Percentiles rank a stretch among this genome's conserved stretches.
Evolutionary conservation across 768 basidiomycete genomes (phyloP).

Genomic region (Rhodosporidiobolus sp.): DNA sequence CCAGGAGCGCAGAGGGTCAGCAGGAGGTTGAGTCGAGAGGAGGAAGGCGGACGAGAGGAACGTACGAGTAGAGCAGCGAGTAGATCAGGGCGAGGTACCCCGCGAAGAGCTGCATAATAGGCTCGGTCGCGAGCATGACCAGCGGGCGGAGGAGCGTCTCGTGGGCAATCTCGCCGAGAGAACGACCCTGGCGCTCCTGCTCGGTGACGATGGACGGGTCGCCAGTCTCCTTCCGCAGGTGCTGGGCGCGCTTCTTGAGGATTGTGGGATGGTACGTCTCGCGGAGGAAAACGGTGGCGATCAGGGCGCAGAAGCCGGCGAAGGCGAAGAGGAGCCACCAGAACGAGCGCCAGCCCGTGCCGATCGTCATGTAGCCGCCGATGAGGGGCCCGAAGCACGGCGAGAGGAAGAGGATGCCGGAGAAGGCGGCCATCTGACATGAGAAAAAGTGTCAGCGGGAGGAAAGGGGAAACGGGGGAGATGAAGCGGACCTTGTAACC

Average conservation of each 20-base stretch:
- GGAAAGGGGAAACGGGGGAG: not conserved
- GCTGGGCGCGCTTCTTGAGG: constrained; percentile 55
- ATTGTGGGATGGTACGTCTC: constrained; percentile 66
- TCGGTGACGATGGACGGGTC: constrained; percentile 48
- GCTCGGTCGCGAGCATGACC: constrained; percentile 62
- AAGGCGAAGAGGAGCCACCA: constrained; percentile 48
- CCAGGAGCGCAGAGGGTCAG: not conserved
- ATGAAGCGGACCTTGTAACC: constrained; percentile 38
- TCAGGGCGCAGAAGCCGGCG: constrained; percentile 40
- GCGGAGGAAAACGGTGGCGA: constrained; percentile 53
- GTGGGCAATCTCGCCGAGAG: constrained; percentile 60
- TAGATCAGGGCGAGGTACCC: constrained; percentile 62
- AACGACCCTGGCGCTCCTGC: constrained; percentile 52
- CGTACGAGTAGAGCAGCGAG: not conserved
- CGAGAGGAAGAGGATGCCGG: constrained; percentile 40
- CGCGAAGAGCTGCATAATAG: constrained; percentile 62
- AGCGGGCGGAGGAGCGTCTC: constrained; percentile 61
- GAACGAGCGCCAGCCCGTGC: constrained; percentile 62
- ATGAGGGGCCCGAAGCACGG: constrained; percentile 60
- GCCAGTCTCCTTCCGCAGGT: constrained; percentile 53
- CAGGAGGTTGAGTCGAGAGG: not conserved
- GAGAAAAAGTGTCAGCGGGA: not conserved
- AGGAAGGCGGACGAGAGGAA: not conserved
- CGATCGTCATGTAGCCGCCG: constrained; percentile 57
- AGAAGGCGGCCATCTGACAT: constrained; percentile 45